Conservation (phyloP, 495 filamentous ascomycete species). For the Aspergillus ostianus region DNA sequence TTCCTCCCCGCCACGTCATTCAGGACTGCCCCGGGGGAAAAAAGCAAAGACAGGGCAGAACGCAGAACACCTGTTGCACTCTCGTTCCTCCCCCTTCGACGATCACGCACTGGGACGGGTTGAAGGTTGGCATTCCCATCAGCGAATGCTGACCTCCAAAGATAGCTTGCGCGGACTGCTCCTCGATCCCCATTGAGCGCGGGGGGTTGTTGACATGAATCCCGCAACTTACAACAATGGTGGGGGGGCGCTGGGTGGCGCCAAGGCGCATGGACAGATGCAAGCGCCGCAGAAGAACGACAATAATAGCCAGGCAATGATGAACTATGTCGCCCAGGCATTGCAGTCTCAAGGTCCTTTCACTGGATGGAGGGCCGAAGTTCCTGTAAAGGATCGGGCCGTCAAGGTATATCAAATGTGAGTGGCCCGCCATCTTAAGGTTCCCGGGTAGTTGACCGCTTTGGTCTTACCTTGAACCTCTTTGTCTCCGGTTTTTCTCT, state of each 20-base stretch:
- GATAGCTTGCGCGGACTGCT: constrained; percentile 37
- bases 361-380: constrained; percentile 47
- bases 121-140: constrained; percentile 16
- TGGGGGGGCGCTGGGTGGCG: constrained; percentile 38
- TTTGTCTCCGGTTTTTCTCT: constrained; percentile 6
- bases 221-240: constrained; percentile 44
- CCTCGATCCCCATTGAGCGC: constrained; percentile 40
- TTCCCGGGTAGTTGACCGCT: not conserved
- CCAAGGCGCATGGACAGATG: constrained; percentile 37
- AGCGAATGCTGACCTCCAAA: constrained; percentile 45
- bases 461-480: not conserved
- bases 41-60: not conserved
- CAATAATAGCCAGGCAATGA: constrained; percentile 33
- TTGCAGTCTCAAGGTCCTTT: constrained; percentile 40
- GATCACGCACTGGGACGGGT: not conserved
- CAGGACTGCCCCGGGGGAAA: not conserved
- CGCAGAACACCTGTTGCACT: constrained; percentile 1
- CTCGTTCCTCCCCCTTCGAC: not conserved
- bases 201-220: constrained; percentile 53
- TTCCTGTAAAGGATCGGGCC: constrained; percentile 38
- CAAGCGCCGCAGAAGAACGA: constrained; percentile 33
- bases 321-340: constrained; percentile 35
- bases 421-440: constrained; percentile 19
- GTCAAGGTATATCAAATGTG: constrained; percentile 50
- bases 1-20: not conserved